These are phyloP conservation scores for Silene conica DNA, from an alignment of 148 eudicot genomes.

Conservation along the genomic window DNA sequence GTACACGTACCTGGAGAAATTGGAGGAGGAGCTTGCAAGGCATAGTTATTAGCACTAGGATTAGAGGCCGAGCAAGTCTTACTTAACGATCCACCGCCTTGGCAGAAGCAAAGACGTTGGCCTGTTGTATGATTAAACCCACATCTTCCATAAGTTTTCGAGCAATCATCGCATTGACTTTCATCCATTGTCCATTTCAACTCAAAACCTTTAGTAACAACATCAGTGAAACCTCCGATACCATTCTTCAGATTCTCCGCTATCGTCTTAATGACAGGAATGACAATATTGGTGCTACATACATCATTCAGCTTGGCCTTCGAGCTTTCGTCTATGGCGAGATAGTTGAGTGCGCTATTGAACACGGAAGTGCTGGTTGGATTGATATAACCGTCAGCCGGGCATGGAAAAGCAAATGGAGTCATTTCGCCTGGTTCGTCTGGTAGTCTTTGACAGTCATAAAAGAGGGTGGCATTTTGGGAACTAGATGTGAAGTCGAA, in stretches of 20 bases:
- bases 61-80: not conserved
- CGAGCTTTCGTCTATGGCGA: not conserved
- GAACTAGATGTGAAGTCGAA: not conserved
- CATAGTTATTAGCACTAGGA: not conserved
- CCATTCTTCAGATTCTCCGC: not conserved
- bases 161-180: slow-evolving; percentile 13
- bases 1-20: not conserved
- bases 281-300: too few species aligned
- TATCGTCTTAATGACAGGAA: not conserved
- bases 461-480: slow-evolving; percentile 21
- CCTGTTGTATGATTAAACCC: slow-evolving; percentile 19
- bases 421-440: too few species aligned
- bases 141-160: slow-evolving; percentile 15
- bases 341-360: not conserved
- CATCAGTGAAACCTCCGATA: not conserved
- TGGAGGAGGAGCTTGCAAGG: not conserved
- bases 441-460: not conserved
- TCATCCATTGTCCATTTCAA: slow-evolving; percentile 18
- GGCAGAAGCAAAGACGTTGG: slow-evolving; percentile 16
- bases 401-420: slow-evolving; percentile 18
- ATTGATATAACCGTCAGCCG: not conserved
- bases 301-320: too few species aligned
- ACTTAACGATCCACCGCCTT: not conserved
- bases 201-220: slow-evolving; percentile 21
- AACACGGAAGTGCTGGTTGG: not conserved